These are phyloP conservation scores for Apium graveolens DNA, from an alignment of 129 eudicot species.

Conservation along the genomic window DNA sequence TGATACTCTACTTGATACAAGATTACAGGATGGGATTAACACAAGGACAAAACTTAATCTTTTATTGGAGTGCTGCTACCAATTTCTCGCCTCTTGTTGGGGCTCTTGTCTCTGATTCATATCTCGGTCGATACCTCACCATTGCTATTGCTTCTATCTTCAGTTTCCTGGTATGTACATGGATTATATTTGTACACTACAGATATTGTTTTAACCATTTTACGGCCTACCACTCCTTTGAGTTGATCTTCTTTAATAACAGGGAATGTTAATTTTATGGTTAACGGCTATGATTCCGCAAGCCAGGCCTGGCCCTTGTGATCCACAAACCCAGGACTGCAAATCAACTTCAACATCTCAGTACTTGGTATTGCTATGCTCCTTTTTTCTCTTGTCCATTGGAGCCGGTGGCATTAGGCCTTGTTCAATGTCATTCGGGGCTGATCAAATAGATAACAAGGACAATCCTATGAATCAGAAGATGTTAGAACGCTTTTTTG, in stretches of 20 bases:
- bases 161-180: conserved; percentile 44
- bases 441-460: conserved; percentile 60
- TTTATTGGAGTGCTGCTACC: conserved; percentile 33
- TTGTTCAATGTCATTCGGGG: conserved; percentile 81
- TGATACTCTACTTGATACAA: conserved; percentile 32
- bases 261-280: conserved; percentile 77
- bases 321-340: conserved; percentile 23
- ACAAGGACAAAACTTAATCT: conserved; percentile 26
- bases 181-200: too few relatives aligned
- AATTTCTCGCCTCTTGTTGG: conserved; percentile 38
- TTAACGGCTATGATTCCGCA: conserved; percentile 52
- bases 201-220: neutral
- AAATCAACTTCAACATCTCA: conserved; percentile 44
- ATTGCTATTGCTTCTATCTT: conserved; percentile 30
- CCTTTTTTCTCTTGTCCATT: conserved; percentile 60
- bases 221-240: neutral
- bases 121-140: conserved; percentile 34
- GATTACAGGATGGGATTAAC: conserved; percentile 29
- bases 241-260: neutral
- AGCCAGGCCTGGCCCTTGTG: conserved; percentile 49
- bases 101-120: conserved; percentile 44
- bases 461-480: conserved; percentile 39
- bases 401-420: conserved; percentile 91
- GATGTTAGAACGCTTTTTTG: conserved; percentile 50
- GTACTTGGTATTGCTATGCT: conserved; percentile 29